Evolutionary conservation across 306 rosid species (phyloP).

Genomic region (Lathyrus tuberosus): DNA sequence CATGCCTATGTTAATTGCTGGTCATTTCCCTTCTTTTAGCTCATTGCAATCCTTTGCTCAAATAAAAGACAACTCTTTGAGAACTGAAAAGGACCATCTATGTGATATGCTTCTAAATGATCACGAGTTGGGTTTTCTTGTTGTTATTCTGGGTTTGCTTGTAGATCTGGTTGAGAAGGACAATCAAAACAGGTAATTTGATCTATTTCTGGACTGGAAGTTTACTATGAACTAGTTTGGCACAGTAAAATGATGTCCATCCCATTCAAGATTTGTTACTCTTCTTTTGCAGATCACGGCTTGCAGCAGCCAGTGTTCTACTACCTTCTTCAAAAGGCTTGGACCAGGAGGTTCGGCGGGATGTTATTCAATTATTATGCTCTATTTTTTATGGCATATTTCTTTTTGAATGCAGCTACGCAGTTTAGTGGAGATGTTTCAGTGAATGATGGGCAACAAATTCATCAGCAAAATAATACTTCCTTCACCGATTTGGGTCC

Average conservation of each 20-base stretch:
- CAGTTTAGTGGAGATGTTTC: no score
- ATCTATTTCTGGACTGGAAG: conserved; percentile 27
- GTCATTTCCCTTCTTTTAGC: conserved; percentile 83
- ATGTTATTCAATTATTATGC: conserved; percentile 65
- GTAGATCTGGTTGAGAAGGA: conserved; percentile 97
- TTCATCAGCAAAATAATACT: no score
- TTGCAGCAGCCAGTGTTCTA: conserved; percentile 52
- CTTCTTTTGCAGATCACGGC: conserved; percentile 48
- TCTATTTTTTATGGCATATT: conserved; percentile 89
- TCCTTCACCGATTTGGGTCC: no score
- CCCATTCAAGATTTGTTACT: conserved; percentile 27
- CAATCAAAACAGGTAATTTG: conserved; percentile 75
- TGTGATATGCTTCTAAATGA: conserved; percentile 68
- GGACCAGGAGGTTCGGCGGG: conserved; percentile 54
- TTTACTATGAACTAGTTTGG: conserved; percentile 22
- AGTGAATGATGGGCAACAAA: no score
- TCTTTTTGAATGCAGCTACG: no score
- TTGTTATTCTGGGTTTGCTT: conserved; percentile 93
- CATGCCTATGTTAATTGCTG: conserved; percentile 85
- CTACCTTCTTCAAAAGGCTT: conserved; percentile 52
- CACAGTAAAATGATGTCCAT: neutral
- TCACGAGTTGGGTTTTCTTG: conserved; percentile 92
- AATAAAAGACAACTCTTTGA: conserved; percentile 48
- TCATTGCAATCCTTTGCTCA: conserved; percentile 51
- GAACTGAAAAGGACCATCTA: conserved; percentile 46